Evolutionary conservation across 441 rosid species (phyloP), one percentile per base, ranked within the genome.

Genomic region (Sinapis alba): DNA sequence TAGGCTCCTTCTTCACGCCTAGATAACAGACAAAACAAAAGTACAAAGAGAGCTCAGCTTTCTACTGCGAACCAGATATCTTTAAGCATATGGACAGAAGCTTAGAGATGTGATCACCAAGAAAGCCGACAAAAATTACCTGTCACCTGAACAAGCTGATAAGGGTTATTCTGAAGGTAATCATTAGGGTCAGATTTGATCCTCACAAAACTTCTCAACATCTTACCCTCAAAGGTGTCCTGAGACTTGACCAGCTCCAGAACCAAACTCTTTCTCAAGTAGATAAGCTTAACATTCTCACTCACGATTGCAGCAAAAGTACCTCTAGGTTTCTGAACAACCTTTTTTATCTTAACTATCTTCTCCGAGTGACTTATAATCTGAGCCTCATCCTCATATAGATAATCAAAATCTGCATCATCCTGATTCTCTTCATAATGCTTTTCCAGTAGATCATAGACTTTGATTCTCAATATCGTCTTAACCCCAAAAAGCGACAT

Each of bases 371-470:
- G 65, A 53, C 9, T 12, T 41, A 74, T 12, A 0, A 69, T 62
- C 66, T 19, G 76, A 9, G 73, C 78, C 27, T 89, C 90, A 28
- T 84, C 94, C 3, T 83, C 94, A 28, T 28, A 79, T 5, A 83
- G 79, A 47, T 73, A 66, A 38, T 81, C 86, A 18, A 84, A 85
- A 65, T 81, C 91, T 1, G 82, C 74, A 54, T 80, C 80, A 32
- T 84, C 84, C 65, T 77, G 81, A 28, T 88, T 86, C 68, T 90
- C 90, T 13, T 84, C 82, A 74, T 78, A 90, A 74, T 90, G 95
- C 41, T 69, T 73, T 10, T 80, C 87, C 36, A 90, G 79, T 57
- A 86, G 9, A 47, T 85, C 85, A 79, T 78, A 73, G 34, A 88
- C 81, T 81, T 81, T 83, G 16, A 58, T 79, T 36, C 79, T 73